Evolutionary conservation across 352 stramenopile genomes (phyloP), one percentile per base, ranked within the genome.

Genomic region (Globisporangium heterothallicum): DNA sequence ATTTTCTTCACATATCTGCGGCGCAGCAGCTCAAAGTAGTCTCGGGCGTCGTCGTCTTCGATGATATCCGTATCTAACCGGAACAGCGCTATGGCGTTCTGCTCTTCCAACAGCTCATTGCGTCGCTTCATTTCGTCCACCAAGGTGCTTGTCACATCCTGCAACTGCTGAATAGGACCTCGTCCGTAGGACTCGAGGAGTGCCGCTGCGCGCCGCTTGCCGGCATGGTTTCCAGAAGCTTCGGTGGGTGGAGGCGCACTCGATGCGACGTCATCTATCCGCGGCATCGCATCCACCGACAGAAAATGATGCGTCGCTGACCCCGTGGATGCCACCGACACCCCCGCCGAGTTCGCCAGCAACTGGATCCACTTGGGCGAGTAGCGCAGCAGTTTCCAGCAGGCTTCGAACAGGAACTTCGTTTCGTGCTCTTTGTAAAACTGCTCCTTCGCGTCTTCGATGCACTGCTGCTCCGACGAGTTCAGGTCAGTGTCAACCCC

Each of bases 361-460:
- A 87, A 56, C 40, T 85, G 74, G 26, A 75, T 57, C 79, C 79
- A 91, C 30, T 81, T 84, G 38, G 66, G 56, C 14, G 74, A 84
- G 51, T 68, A 76, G 21, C 79, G 79, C 51, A 91, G 64, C 54
- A 82, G 51, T 42, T 71, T 72, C 79, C 79, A 91, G 59, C 79
- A 91, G 12, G 48, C 27, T 49, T 87, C 79, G 42, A 91, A 91
- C 3, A 57, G 47, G 53, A 91, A 91, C 59, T 87, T 91, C 57
- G 47, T 54, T 35, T 54, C 58, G 35, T 84, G 64, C 21, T 76
- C 57, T 42, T 70, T 78, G 30, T 66, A 44, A 32, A 82, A 88
- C 38, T 69, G 48, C 42, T 73, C 60, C 32, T 66, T 74, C 35
- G 79, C 77, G 22, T 81, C 69, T 4, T 87, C 72, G 21, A 91